Percentiles rank a stretch among this genome's conserved stretches.
Conservation (phyloP, 208 protist species). For the Trypanosoma brucei region DNA sequence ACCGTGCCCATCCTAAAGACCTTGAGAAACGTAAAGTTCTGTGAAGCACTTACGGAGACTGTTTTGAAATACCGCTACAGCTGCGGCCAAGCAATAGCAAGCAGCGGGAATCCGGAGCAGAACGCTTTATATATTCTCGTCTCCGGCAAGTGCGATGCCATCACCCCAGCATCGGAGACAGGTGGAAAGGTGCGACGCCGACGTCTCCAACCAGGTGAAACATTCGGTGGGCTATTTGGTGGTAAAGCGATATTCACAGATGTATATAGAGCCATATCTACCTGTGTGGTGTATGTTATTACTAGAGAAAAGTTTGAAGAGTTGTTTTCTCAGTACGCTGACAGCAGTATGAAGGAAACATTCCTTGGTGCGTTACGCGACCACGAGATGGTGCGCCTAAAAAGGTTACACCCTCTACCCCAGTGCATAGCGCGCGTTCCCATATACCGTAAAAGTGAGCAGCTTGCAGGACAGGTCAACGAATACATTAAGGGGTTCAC, state of each 20-base stretch:
- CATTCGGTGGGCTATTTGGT: constrained; percentile 79
- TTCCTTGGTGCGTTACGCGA: constrained; percentile 45
- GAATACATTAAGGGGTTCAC: constrained; percentile 64
- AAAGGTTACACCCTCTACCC: constrained; percentile 33
- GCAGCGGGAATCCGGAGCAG: constrained; percentile 48
- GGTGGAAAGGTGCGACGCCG: constrained; percentile 19
- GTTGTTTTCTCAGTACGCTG: constrained; percentile 48
- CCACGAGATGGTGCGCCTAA: constrained; percentile 44
- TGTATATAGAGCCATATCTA: constrained; percentile 63
- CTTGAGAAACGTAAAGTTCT: constrained; percentile 46
- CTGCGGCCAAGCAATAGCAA: constrained; percentile 55
- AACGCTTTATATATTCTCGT: constrained; percentile 71
- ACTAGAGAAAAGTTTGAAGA: constrained; percentile 53
- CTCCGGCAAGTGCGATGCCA: constrained; percentile 62
- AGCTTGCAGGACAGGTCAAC: constrained; percentile 18
- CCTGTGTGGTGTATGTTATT: constrained; percentile 79
- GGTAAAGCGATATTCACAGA: constrained; percentile 44
- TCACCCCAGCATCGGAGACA: background rate
- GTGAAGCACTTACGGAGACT: constrained; percentile 54
- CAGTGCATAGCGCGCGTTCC: constrained; percentile 56
- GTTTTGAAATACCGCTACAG: constrained; percentile 55
- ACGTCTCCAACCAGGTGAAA: constrained; percentile 29
- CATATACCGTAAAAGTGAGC: constrained; percentile 66
- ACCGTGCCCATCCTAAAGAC: constrained; percentile 49
- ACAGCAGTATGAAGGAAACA: constrained; percentile 44